Evolutionary conservation across 2,329 filamentous ascomycete species (phyloP).

Genomic region (Cladosporium colombiae): DNA sequence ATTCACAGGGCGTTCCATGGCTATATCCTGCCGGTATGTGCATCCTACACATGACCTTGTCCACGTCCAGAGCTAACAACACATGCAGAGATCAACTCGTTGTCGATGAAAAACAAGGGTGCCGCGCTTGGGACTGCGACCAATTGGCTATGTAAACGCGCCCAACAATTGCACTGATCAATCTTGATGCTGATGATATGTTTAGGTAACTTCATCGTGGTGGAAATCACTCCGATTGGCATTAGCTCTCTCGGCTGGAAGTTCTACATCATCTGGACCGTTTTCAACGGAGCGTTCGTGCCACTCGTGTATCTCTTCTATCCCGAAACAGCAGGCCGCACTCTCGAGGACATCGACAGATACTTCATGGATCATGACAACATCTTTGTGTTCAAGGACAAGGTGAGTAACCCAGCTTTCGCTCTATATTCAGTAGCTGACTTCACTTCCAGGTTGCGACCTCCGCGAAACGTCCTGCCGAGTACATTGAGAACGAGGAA

Average conservation of each 20-base stretch:
- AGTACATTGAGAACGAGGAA: constrained; percentile 52
- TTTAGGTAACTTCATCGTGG: constrained; percentile 48
- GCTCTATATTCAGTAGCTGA: neutral
- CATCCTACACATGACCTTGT: neutral
- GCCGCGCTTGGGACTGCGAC: constrained; percentile 53
- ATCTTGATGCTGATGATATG: neutral
- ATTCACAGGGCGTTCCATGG: constrained; percentile 42
- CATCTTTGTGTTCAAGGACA: constrained; percentile 51
- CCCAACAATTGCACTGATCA: neutral
- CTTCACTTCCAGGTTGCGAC: constrained; percentile 36
- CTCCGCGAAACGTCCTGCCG: constrained; percentile 47
- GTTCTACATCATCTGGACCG: constrained; percentile 50
- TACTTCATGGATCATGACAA: constrained; percentile 28
- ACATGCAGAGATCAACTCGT: constrained; percentile 49
- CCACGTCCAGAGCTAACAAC: neutral
- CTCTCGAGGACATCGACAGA: constrained; percentile 35
- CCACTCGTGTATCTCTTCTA: constrained; percentile 47
- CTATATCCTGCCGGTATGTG: constrained; percentile 40
- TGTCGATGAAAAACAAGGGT: constrained; percentile 51
- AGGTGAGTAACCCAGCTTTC: constrained; percentile 33
- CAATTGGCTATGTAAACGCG: constrained; percentile 43
- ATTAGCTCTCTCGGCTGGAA: constrained; percentile 35
- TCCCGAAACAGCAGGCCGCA: constrained; percentile 37
- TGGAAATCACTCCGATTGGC: constrained; percentile 37
- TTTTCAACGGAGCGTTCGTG: constrained; percentile 52